Conservation (phyloP, 768 basidiomycete genomes). For the Pholiota conissans region DNA sequence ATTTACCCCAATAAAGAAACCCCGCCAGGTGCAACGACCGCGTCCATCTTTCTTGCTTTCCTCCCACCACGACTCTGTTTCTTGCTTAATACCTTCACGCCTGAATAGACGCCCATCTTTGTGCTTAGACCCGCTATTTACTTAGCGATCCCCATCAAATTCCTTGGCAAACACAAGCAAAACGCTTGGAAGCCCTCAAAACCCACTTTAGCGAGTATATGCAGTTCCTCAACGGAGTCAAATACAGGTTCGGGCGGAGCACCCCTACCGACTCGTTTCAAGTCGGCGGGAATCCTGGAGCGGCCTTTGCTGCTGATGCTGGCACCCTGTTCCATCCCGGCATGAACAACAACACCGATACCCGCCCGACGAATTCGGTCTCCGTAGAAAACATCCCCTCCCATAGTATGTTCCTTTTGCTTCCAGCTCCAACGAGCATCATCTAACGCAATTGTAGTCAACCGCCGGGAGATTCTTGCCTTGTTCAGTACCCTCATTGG, state of each 20-base stretch:
- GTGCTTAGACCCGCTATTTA: neutral
- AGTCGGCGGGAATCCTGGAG: neutral
- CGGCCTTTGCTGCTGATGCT: constrained; percentile 5
- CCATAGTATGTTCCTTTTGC: constrained; percentile 28
- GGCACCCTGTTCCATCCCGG: constrained; percentile 15
- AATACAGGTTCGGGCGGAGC: constrained; percentile 20
- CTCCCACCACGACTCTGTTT: constrained; percentile 8
- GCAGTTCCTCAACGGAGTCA: constrained; percentile 17
- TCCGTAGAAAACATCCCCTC: constrained; percentile 49
- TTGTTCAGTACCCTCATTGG: constrained; percentile 62
- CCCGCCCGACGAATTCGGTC: constrained; percentile 38
- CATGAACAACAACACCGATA: constrained; percentile 4
- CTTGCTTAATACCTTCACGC: constrained; percentile 15
- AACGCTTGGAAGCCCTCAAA: neutral
- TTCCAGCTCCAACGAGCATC: neutral
- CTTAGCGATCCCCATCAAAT: constrained; percentile 2
- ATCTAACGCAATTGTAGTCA: constrained; percentile 9
- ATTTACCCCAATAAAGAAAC: neutral
- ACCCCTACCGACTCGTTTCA: constrained; percentile 6
- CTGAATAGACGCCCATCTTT: neutral
- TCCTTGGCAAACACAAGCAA: neutral
- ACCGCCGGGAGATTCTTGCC: constrained; percentile 47
- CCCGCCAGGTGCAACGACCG: neutral
- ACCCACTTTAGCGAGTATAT: neutral
- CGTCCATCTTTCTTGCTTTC: constrained; percentile 9